A percentile compares a stretch with the other conserved stretches of the same genome.
These are phyloP conservation scores for Sarocladium brachiariae DNA, from an alignment of 2,329 filamentous ascomycete species.

Conservation along the genomic window DNA sequence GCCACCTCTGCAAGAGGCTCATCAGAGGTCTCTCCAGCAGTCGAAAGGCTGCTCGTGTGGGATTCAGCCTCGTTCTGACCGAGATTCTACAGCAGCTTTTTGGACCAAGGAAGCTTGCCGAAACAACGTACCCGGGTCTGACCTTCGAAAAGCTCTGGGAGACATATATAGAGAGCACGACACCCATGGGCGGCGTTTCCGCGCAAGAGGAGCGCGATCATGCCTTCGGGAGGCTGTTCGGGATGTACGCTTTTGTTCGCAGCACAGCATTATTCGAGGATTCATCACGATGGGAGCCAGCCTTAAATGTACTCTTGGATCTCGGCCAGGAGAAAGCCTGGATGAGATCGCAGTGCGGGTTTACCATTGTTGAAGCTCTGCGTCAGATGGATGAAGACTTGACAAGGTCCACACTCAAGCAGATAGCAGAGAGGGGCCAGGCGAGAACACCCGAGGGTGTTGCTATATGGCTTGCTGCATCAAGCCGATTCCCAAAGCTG, in stretches of 20 bases:
- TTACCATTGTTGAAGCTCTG: constrained; percentile 69
- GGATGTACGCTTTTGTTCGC: constrained; percentile 77
- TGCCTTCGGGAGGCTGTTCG: constrained; percentile 79
- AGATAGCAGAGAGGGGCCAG: constrained; percentile 57
- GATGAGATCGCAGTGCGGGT: constrained; percentile 83
- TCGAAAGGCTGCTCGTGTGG: constrained; percentile 78
- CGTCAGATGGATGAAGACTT: constrained; percentile 53
- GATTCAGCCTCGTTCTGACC: constrained; percentile 82
- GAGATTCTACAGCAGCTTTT: constrained; percentile 71
- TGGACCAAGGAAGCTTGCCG: constrained; percentile 37
- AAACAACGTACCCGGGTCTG: constrained; percentile 43
- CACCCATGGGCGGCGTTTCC: constrained; percentile 44
- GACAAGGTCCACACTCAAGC: constrained; percentile 53
- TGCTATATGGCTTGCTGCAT: constrained; percentile 74
- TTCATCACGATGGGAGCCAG: constrained; percentile 52
- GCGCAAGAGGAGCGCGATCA: constrained; percentile 80
- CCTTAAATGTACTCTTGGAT: constrained; percentile 68
- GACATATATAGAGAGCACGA: constrained; percentile 49
- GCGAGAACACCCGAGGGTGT: constrained; percentile 82
- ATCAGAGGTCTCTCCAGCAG: constrained; percentile 86
- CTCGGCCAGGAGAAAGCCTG: constrained; percentile 78
- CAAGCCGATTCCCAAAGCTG: constrained; percentile 55
- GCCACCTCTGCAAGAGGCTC: constrained; percentile 60
- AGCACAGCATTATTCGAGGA: constrained; percentile 64
- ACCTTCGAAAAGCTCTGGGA: constrained; percentile 49